Evolutionary conservation across 371 early-diverging fungal species (phyloP).

Genomic region (Apophysomyces ossiformis): DNA sequence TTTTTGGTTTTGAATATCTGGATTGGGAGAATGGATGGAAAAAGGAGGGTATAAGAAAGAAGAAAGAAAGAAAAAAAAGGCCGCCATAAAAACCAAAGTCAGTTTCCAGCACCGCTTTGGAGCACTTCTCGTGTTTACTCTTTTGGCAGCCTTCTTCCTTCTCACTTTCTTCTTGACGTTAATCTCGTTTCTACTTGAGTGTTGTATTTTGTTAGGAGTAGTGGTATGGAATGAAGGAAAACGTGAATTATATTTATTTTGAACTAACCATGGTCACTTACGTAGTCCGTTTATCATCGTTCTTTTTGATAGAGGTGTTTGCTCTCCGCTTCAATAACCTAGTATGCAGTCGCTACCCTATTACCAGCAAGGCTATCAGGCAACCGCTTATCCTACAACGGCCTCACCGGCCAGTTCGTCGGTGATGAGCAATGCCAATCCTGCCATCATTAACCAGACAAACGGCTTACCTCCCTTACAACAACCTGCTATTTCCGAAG

Average conservation of each 20-base stretch:
- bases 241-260: conserved; percentile 1
- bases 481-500: conserved; percentile 6
- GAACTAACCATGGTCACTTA: neutral
- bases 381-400: conserved; percentile 20
- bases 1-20: neutral
- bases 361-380: conserved; percentile 32
- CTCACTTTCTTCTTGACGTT: conserved; percentile 2
- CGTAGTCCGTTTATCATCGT: neutral
- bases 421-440: conserved; percentile 22
- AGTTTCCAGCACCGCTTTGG: conserved; percentile 19
- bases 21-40: neutral
- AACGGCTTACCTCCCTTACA: conserved; percentile 4
- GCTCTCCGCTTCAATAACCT: conserved; percentile 30
- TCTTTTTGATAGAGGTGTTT: conserved; percentile 18
- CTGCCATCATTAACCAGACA: conserved; percentile 16
- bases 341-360: conserved; percentile 31
- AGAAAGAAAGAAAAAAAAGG: neutral
- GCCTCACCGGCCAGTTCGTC: conserved; percentile 26
- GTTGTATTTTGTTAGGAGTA: neutral
- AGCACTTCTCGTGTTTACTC: conserved; percentile 13
- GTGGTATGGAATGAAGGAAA: conserved; percentile 10
- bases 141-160: conserved; percentile 15
- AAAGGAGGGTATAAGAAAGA: neutral
- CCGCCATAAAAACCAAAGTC: conserved; percentile 22
- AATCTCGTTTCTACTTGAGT: conserved; percentile 3